phyloP scores from a whole-genome alignment of 345 rosid species.

The Eucalyptus lansdowneana region DNA sequence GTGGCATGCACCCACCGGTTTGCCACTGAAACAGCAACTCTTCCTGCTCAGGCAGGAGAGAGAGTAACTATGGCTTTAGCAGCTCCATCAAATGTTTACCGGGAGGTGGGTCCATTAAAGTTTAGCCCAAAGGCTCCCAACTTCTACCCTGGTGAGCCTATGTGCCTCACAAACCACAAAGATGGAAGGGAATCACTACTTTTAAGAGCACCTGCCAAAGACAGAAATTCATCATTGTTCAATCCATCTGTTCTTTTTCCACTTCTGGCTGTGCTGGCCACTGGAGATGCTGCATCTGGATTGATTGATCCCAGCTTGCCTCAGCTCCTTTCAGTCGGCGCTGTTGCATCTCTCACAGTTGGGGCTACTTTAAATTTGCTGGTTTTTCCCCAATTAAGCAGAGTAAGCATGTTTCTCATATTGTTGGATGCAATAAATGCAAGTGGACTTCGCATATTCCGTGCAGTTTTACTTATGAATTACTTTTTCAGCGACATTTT shows the following conservation, averaged over 20 bases:
- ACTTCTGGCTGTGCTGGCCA: slow-evolving; percentile 60
- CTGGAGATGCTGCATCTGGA: slow-evolving; percentile 91
- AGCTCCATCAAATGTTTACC: slow-evolving; percentile 60
- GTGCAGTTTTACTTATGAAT: background rate
- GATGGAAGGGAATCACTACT: slow-evolving; percentile 56
- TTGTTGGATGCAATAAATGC: background rate
- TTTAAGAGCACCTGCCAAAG: slow-evolving; percentile 67
- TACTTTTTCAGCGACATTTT: background rate
- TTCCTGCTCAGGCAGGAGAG: slow-evolving; percentile 95
- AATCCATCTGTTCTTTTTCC: slow-evolving; percentile 55
- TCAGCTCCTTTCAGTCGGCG: slow-evolving; percentile 67
- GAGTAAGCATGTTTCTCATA: slow-evolving; percentile 19
- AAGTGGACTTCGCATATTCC: background rate
- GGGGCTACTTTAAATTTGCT: slow-evolving; percentile 62
- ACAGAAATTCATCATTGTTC: slow-evolving; percentile 42
- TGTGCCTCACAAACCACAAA: slow-evolving; percentile 82
- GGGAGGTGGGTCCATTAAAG: slow-evolving; percentile 76
- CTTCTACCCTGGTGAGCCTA: slow-evolving; percentile 76
- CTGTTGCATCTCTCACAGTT: slow-evolving; percentile 53
- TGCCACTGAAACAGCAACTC: slow-evolving; percentile 87
- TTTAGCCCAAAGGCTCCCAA: slow-evolving; percentile 72
- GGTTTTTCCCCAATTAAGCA: slow-evolving; percentile 58
- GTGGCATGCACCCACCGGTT: slow-evolving; percentile 76
- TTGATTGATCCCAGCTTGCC: slow-evolving; percentile 83
- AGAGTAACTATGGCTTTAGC: slow-evolving; percentile 87